Conservation (phyloP, 768 basidiomycete genomes). For the Xerocomellus dryophilus region DNA sequence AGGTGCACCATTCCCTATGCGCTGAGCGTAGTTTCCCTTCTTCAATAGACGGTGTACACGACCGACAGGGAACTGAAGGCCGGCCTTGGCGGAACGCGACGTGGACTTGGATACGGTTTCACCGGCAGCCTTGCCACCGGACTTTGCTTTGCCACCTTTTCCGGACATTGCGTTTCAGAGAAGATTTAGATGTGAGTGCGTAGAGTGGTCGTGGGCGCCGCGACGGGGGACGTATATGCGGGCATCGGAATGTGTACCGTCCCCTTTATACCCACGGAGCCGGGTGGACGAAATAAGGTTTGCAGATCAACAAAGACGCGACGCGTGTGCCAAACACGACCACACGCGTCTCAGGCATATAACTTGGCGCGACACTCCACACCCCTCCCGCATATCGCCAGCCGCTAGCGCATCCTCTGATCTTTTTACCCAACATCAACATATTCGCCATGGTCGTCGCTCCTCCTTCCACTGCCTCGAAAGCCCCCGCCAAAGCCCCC, state of each 20-base stretch:
- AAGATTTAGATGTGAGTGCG: neutral
- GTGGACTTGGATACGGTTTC: constrained; percentile 31
- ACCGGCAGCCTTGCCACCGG: constrained; percentile 60
- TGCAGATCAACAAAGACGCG: constrained; percentile 36
- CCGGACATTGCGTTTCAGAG: constrained; percentile 33
- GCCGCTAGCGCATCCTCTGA: constrained; percentile 3
- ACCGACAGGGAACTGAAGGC: constrained; percentile 52
- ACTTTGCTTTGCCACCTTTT: constrained; percentile 56
- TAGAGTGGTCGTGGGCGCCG: neutral
- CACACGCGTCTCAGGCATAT: constrained; percentile 35
- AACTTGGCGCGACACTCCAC: neutral
- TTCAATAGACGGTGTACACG: constrained; percentile 60
- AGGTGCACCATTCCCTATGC: constrained; percentile 55
- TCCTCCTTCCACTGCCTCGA: constrained; percentile 41
- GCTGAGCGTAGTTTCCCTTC: constrained; percentile 56
- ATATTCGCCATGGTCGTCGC: constrained; percentile 57
- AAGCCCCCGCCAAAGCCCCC: constrained; percentile 45
- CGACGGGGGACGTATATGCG: constrained; percentile 10
- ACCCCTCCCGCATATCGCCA: constrained; percentile 12
- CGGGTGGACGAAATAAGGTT: constrained; percentile 33
- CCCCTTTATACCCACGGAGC: constrained; percentile 30
- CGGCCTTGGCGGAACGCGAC: constrained; percentile 42
- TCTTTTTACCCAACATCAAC: constrained; percentile 6
- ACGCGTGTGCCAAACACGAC: constrained; percentile 33
- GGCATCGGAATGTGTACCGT: neutral